These are phyloP conservation scores for Fragilariopsis cylindrus DNA, from an alignment of 108 stramenopile genomes.

Conservation along the genomic window DNA sequence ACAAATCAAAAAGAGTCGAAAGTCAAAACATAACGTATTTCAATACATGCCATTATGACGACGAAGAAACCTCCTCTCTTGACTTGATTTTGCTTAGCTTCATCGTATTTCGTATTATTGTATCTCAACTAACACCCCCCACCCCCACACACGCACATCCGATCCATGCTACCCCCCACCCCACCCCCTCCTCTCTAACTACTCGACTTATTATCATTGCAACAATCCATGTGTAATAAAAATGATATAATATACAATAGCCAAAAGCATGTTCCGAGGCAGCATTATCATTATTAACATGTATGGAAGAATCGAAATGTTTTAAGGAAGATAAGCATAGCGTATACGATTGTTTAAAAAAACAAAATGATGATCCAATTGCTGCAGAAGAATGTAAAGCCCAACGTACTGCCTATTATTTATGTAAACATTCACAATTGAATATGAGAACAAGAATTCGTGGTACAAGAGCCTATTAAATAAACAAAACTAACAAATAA, in stretches of 20 bases:
- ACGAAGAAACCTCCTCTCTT: too few relatives aligned
- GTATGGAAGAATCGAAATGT: constrained; percentile 81
- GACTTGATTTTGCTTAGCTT: too few relatives aligned
- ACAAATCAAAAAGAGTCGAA: too few relatives aligned
- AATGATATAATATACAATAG: constrained; percentile 19
- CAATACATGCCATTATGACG: too few relatives aligned
- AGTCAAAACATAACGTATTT: too few relatives aligned
- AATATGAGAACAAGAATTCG: constrained; percentile 87
- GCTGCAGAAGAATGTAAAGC: constrained; percentile 58
- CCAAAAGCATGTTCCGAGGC: constrained; percentile 84
- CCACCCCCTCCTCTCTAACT: too few relatives aligned
- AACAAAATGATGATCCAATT: constrained; percentile 42
- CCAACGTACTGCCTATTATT: constrained; percentile 79
- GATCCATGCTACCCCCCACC: too few relatives aligned
- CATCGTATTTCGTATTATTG: too few relatives aligned
- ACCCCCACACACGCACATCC: too few relatives aligned
- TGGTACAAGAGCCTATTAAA: constrained; percentile 70
- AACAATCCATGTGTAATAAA: too few relatives aligned
- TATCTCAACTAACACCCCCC: too few relatives aligned
- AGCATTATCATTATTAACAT: constrained; percentile 70
- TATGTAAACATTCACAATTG: constrained; percentile 85
- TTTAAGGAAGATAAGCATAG: constrained; percentile 53
- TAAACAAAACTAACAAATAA: not conserved
- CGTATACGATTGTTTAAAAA: constrained; percentile 71
- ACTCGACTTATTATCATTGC: too few relatives aligned